Evolutionary conservation across 2,329 filamentous ascomycete species (phyloP), one percentile per base, ranked within the genome.

Genomic region (Tothia fuscella): DNA sequence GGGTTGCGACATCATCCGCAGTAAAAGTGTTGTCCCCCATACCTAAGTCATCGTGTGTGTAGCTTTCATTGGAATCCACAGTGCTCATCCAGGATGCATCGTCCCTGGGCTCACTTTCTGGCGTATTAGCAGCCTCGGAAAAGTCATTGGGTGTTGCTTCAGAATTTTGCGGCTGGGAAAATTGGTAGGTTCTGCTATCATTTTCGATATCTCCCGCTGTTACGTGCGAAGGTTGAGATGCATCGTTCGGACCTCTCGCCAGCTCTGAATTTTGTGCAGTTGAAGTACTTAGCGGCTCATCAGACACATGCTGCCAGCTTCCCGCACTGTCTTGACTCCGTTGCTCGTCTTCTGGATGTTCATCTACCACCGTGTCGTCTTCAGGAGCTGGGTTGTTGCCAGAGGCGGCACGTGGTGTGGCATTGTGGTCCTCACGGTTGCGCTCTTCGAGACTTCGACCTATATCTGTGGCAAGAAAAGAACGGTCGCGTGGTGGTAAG

Each of bases 391-490:
- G 20, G 35, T 6, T 25, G n/a, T 21, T 25, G 12, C 28, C 35
- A 3, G 2, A 10, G 6, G 21, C 5, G 22, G 17, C 22, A 28
- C 6, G 3, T 4, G n/a, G n/a, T n/a, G 13, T 12, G 6, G 31
- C 21, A 24, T 13, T 17, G 30, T 41, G 36, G 32, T 22, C 9
- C n/a, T 43, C 33, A 14, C 12, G 3, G 32, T 6, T 42, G 14
- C 30, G 36, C 19, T 44, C 38, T 35, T 40, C 29, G 34, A 37
- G 26, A 17, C 19, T 29, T 34, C 2, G 41, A 6, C 20, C 28
- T 31, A 72, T 67, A 38, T 65, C 61, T 3, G 64, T 63, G 3
- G 67, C 68, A 44, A 64, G 56, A 25, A 61, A 69, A 3, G 64
- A 62, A 13, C 55, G 57, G 39, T 66, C 63, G 44, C 67, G 56